These are phyloP conservation scores for Phycomyces nitens DNA, from an alignment of 192 early-diverging fungal species.

Conservation along the genomic window DNA sequence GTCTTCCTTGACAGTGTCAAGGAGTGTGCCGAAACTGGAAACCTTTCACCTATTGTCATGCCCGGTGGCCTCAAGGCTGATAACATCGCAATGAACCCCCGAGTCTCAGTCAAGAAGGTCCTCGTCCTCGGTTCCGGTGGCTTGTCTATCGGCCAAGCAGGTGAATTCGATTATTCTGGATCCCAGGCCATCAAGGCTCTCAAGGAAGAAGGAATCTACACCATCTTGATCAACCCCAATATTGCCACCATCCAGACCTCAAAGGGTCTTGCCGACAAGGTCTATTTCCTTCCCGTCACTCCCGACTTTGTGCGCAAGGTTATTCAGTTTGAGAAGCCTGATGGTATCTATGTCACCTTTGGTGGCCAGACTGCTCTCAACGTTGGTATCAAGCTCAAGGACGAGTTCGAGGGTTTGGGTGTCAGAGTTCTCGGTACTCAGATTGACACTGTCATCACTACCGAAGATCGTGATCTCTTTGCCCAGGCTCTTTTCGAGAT, in stretches of 20 bases:
- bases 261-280: constrained; percentile 93
- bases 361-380: constrained; percentile 99
- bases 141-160: constrained; percentile 96
- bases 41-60: constrained; percentile 72
- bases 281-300: constrained; percentile 96
- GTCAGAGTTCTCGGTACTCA: constrained; percentile 95
- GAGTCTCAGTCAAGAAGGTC: constrained; percentile 83
- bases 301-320: constrained; percentile 95
- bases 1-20: constrained; percentile 81
- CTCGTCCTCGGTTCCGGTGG: constrained; percentile 96
- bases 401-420: constrained; percentile 86
- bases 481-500: constrained; percentile 84
- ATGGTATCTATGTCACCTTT: constrained; percentile 98
- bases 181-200: constrained; percentile 97
- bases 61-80: constrained; percentile 54
- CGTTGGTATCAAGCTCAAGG: constrained; percentile 89
- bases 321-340: constrained; percentile 91
- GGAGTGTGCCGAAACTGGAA: constrained; percentile 63
- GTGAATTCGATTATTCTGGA: constrained; percentile 99
- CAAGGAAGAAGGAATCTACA: constrained; percentile 95
- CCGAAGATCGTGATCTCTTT: constrained; percentile 96
- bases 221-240: constrained; percentile 97
- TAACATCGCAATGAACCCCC: constrained; percentile 41
- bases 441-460: constrained; percentile 95
- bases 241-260: constrained; percentile 99